A percentile compares a stretch with the other conserved stretches of the same genome.
phyloP scores from a whole-genome alignment of 768 basidiomycete species.

The Leucocoprinus leucothites region DNA sequence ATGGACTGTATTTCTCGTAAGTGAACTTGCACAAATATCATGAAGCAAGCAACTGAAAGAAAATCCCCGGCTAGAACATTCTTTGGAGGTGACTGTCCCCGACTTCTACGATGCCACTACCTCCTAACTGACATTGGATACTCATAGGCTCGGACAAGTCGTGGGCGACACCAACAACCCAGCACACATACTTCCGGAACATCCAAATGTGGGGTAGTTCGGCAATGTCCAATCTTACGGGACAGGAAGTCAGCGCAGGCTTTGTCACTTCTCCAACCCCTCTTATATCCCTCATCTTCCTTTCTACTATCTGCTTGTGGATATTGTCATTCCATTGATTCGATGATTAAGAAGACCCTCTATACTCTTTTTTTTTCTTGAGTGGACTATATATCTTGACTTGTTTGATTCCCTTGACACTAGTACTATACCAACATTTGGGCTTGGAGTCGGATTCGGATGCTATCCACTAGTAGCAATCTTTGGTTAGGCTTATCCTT shows the following conservation, averaged over 20 bases:
- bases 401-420: too few species aligned
- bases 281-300: slow-evolving; percentile 1
- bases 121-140: not conserved
- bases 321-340: not conserved
- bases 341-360: too few species aligned
- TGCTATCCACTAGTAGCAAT: too few species aligned
- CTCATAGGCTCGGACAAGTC: slow-evolving; percentile 54
- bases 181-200: slow-evolving; percentile 77
- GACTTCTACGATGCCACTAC: slow-evolving; percentile 7
- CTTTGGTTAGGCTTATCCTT: too few species aligned
- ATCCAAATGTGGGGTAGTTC: slow-evolving; percentile 61
- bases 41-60: slow-evolving; percentile 6
- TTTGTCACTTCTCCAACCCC: not conserved
- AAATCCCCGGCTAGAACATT: slow-evolving; percentile 51
- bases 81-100: slow-evolving; percentile 61
- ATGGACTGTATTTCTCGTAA: slow-evolving; percentile 80
- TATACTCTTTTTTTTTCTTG: not conserved
- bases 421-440: too few species aligned
- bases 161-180: slow-evolving; percentile 69
- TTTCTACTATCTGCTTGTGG: not conserved
- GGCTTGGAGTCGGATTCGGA: too few species aligned
- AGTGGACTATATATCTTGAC: too few species aligned
- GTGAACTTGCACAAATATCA: slow-evolving; percentile 24
- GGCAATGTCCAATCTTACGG: slow-evolving; percentile 44
- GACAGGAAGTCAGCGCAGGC: slow-evolving; percentile 26